Conservation (phyloP, 495 filamentous ascomycete species). For the Pyronema omphalodes region DNA sequence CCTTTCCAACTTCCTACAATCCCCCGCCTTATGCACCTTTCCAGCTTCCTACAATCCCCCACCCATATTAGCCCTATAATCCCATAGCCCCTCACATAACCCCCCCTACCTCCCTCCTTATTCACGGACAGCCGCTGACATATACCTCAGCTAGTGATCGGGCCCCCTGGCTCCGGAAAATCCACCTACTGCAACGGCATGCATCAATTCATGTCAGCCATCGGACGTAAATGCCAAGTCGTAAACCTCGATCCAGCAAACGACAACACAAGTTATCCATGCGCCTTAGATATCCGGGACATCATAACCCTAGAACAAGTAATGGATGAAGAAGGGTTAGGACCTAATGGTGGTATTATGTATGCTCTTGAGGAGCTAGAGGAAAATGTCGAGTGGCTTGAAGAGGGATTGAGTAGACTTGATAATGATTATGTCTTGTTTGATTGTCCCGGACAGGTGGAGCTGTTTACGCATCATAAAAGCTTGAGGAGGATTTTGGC, state of each 20-base stretch:
- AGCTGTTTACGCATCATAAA: conserved; percentile 85
- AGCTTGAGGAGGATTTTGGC: conserved; percentile 83
- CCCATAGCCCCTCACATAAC: background rate
- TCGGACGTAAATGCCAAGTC: conserved; percentile 81
- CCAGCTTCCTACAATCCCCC: background rate
- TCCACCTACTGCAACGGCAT: conserved; percentile 97
- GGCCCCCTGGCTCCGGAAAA: conserved; percentile 85
- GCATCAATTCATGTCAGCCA: conserved; percentile 91
- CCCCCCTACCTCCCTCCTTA: background rate
- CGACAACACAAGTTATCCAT: conserved; percentile 60
- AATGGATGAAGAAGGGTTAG: conserved; percentile 80
- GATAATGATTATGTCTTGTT: conserved; percentile 88
- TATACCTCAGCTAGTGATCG: conserved; percentile 55
- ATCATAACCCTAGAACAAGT: conserved; percentile 81
- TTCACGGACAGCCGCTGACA: background rate
- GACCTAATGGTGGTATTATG: conserved; percentile 78
- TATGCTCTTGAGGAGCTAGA: conserved; percentile 94
- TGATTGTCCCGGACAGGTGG: conserved; percentile 91
- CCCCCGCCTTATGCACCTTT: background rate
- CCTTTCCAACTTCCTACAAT: too few species aligned
- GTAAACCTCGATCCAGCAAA: conserved; percentile 97
- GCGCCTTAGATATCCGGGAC: conserved; percentile 76
- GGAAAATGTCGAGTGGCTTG: conserved; percentile 76
- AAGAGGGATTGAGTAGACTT: conserved; percentile 53
- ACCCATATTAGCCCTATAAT: background rate